A percentile compares a stretch with the other conserved stretches of the same genome.
Conservation (phyloP, 352 stramenopile genomes). For the Saprolegnia diclina region DNA sequence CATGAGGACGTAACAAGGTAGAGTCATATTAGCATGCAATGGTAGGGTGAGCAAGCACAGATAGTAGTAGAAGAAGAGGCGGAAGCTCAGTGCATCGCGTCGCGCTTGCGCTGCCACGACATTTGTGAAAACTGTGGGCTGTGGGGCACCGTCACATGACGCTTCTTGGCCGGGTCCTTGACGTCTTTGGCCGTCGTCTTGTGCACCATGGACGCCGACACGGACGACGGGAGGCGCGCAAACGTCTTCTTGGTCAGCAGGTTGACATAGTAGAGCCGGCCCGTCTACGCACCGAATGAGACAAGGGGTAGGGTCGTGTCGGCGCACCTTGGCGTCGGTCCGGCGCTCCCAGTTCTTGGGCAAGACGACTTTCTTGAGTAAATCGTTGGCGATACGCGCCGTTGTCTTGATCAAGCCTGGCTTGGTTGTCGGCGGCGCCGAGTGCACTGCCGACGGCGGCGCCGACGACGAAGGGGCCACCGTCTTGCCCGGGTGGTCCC, state of each 20-base stretch:
- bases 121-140: constrained; percentile 77
- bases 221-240: constrained; percentile 63
- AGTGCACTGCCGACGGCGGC: constrained; percentile 21
- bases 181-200: constrained; percentile 24
- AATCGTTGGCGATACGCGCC: neutral
- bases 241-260: constrained; percentile 79
- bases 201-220: constrained; percentile 62
- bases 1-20: too few species aligned
- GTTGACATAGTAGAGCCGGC: constrained; percentile 77
- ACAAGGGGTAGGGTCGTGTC: neutral
- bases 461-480: constrained; percentile 33
- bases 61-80: neutral
- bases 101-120: constrained; percentile 72
- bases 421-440: neutral
- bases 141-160: constrained; percentile 43
- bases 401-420: neutral
- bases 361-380: constrained; percentile 29
- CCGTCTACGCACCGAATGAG: constrained; percentile 33
- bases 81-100: neutral
- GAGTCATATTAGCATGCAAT: too few species aligned
- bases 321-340: constrained; percentile 51
- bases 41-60: neutral
- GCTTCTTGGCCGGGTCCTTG: constrained; percentile 35
- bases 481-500: constrained; percentile 13
- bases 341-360: constrained; percentile 75